phyloP scores from a whole-genome alignment of 2,329 filamentous ascomycete species.

The Trichoderma pleuroti region DNA sequence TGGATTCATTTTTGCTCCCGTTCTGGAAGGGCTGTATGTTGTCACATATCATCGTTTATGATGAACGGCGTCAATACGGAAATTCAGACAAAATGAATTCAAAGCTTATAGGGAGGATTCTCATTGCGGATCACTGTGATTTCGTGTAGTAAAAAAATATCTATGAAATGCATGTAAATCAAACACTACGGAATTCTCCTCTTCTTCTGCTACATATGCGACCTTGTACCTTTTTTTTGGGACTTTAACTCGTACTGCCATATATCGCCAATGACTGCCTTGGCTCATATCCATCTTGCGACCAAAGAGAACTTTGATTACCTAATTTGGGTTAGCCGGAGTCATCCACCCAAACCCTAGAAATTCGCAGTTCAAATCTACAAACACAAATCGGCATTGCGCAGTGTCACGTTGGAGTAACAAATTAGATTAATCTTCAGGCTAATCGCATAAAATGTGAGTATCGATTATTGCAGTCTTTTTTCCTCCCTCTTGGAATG shows the following conservation, averaged over 20 bases:
- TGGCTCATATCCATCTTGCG: not conserved
- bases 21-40: slow-evolving; percentile 63
- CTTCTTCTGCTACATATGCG: not conserved
- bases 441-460: slow-evolving; percentile 37
- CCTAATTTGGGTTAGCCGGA: slow-evolving; percentile 40
- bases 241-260: not conserved
- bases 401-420: slow-evolving; percentile 30
- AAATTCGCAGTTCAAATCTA: slow-evolving; percentile 39
- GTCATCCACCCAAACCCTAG: slow-evolving; percentile 43
- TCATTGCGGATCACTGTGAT: slow-evolving; percentile 27
- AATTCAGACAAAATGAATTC: slow-evolving; percentile 49
- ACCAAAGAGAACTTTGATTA: slow-evolving; percentile 31
- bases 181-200: slow-evolving; percentile 20
- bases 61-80: slow-evolving; percentile 67
- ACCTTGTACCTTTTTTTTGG: not conserved
- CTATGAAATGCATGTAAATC: slow-evolving; percentile 27
- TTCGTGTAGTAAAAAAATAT: slow-evolving; percentile 24
- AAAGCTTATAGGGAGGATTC: slow-evolving; percentile 26
- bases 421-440: slow-evolving; percentile 32
- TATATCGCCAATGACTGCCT: not conserved
- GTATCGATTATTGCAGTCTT: not conserved
- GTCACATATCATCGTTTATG: slow-evolving; percentile 55
- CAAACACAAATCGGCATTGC: slow-evolving; percentile 39
- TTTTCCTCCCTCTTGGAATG: not conserved
- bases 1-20: slow-evolving; percentile 56